Percentiles rank a stretch among this genome's conserved stretches.
These are phyloP conservation scores for Hypoxylon cercidicola DNA, from an alignment of 495 filamentous ascomycete genomes.

Conservation along the genomic window DNA sequence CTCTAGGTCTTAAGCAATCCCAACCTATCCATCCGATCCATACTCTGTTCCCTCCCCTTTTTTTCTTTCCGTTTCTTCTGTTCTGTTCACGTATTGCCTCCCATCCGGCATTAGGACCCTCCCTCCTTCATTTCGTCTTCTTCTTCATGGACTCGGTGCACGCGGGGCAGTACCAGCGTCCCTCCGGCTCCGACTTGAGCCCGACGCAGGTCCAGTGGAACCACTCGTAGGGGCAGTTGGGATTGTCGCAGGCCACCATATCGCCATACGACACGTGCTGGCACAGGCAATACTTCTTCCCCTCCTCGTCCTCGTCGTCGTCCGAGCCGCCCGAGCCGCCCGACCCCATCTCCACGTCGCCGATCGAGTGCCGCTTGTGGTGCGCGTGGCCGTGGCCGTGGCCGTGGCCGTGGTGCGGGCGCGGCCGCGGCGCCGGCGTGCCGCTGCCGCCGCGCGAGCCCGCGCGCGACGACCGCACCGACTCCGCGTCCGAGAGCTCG, in stretches of 20 bases:
- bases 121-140: constrained; percentile 39
- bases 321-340: constrained; percentile 66
- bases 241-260: constrained; percentile 98
- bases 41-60: too few relatives aligned
- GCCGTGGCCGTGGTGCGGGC: too few relatives aligned
- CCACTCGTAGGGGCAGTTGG: constrained; percentile 92
- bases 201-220: constrained; percentile 98
- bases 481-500: constrained; percentile 74
- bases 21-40: too few relatives aligned
- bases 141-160: constrained; percentile 73
- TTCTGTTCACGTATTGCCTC: neutral
- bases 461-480: constrained; percentile 56
- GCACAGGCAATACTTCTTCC: constrained; percentile 91
- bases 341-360: constrained; percentile 49
- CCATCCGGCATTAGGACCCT: too few relatives aligned
- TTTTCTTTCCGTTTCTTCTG: neutral
- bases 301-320: constrained; percentile 88
- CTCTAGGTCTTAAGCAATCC: too few relatives aligned
- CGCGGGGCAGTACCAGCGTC: constrained; percentile 91
- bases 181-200: constrained; percentile 85
- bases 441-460: constrained; percentile 55
- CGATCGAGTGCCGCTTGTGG: constrained; percentile 46
- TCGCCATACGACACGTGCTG: constrained; percentile 93
- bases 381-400: constrained; percentile 55
- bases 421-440: constrained; percentile 57